Evolutionary conservation across 2,329 filamentous ascomycete genomes (phyloP), one percentile per base, ranked within the genome.

Genomic region (Cadophora gregata): DNA sequence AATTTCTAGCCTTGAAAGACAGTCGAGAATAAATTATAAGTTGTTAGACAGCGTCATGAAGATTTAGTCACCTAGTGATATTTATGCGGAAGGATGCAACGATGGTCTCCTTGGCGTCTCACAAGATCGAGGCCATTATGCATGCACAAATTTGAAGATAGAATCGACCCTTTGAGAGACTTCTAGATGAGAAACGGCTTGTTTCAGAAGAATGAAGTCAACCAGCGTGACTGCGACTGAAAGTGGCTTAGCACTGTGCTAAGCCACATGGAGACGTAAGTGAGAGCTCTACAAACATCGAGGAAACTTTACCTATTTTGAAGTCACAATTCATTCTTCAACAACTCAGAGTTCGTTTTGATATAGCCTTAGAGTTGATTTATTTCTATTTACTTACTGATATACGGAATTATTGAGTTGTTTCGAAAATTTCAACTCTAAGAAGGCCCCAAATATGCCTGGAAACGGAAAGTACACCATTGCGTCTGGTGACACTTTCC

Each of bases 401-500:
- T 16, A 42, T 16, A 4, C 14, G 6, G 19, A 16, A 42, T 12
- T 42, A 16, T 16, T 12, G 8, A 14, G 10, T 10, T 42, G 5
- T 42, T 2, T 19, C 6, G 38, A 42, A 19, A n/a, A 4, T 19
- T 42, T 19, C 14, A 16, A 12, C 19, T 19, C 38, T 6, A 42
- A 6, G 38, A 42, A 16, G n/a, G 4, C 14, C 14, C 14, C 10
- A 29, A 21, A 31, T 8, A 47, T 47, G 42, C 21, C 42, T 21
- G n/a, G 42, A 21, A 47, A 21, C 19, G 42, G 19, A 16, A 63
- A 63, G 14, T 63, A 63, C 48, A 56, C 61, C 14, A 47, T 63
- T 21, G 61, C 25, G 8, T 55, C 61, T 10, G 61, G 61, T 31
- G 50, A 63, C 29, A 63, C 50, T n/a, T 56, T 63, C 10, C 56